These are phyloP conservation scores for Pseudovirgaria hyperparasitica DNA, from an alignment of 2,329 filamentous ascomycete species.

Conservation along the genomic window DNA sequence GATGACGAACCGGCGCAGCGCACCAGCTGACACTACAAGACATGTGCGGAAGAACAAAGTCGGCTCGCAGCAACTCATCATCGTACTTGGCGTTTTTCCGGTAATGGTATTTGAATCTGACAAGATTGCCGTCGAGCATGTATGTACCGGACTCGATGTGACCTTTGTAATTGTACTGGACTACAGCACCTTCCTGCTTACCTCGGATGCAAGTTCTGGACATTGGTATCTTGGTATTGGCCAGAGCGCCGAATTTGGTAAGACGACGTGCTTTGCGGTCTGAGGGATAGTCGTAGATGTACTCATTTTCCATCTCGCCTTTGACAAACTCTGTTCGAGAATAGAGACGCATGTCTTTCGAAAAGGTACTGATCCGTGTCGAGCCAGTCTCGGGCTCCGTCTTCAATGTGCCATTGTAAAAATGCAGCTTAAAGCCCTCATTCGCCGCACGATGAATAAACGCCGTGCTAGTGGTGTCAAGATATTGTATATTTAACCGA, in stretches of 20 bases:
- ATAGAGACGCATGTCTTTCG: constrained; percentile 31
- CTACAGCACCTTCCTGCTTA: constrained; percentile 30
- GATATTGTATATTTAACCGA: constrained; percentile 33
- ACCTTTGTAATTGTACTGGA: constrained; percentile 40
- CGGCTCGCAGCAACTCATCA: constrained; percentile 43
- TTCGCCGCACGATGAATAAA: constrained; percentile 29
- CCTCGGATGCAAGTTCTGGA: constrained; percentile 34
- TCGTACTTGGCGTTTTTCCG: constrained; percentile 40
- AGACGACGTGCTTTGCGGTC: constrained; percentile 16
- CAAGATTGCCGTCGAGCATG: constrained; percentile 37
- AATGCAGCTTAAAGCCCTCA: constrained; percentile 24
- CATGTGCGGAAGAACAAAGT: constrained; percentile 41
- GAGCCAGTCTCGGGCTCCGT: constrained; percentile 33
- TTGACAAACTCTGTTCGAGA: constrained; percentile 33
- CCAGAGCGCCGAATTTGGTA: constrained; percentile 25
- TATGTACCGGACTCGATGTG: constrained; percentile 42
- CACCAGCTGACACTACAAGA: constrained; percentile 43
- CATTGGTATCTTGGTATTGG: constrained; percentile 23
- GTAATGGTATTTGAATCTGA: constrained; percentile 43
- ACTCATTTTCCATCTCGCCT: constrained; percentile 32
- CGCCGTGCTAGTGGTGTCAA: constrained; percentile 36
- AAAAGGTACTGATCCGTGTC: constrained; percentile 35
- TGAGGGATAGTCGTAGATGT: constrained; percentile 34
- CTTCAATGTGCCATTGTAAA: constrained; percentile 25
- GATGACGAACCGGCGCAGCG: constrained; percentile 36